Evolutionary conservation across 768 basidiomycete species (phyloP), one percentile per base, ranked within the genome.

Genomic region (Suillus subalutaceus): DNA sequence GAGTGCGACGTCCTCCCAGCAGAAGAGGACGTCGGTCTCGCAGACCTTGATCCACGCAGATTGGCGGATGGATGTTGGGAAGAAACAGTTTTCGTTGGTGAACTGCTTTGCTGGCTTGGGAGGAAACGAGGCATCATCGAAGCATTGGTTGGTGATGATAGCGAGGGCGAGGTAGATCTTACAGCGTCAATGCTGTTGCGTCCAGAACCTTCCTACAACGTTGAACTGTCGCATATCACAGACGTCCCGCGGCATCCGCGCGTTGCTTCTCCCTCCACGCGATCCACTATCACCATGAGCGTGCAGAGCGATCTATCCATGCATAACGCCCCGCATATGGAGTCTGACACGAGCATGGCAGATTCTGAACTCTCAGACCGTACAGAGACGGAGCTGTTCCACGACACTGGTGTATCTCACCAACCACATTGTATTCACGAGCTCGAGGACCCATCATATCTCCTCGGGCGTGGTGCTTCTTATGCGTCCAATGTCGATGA

Each of bases 101-200:
- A 89, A 72, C 77, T 92, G 3, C 80, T 93, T 13, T 90, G 90
- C 72, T 90, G 89, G 89, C 82, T 92, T 26, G 90, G 86, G 0
- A 78, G 80, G 64, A 78, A 79, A 64, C 75, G 73, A 48, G 83
- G 85, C 1, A 72, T 81, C 18, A 50, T 76, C 18, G 70, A 71
- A 1, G 73, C 64, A 6, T 61, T 64, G 20, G 70, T 15, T 16
- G 63, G 50, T 43, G 70, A 70, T 37, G 74, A 69, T 12, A 63
- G 70, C 26, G 26, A 35, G n/a, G 35, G 58, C 32, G 53, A 60
- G 2, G 68, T 74, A 5, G 73, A 76, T 26, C 67, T 77, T n/a
- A 72, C 75, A 2, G 64, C 63, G 0, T 76, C 75, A 2, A 68
- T 77, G 40, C 67, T 77, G 0, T 68, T 77, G n/a, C 67, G 50